These are phyloP conservation scores for Thraustotheca clavata DNA, from an alignment of 352 stramenopile genomes.

Conservation along the genomic window DNA sequence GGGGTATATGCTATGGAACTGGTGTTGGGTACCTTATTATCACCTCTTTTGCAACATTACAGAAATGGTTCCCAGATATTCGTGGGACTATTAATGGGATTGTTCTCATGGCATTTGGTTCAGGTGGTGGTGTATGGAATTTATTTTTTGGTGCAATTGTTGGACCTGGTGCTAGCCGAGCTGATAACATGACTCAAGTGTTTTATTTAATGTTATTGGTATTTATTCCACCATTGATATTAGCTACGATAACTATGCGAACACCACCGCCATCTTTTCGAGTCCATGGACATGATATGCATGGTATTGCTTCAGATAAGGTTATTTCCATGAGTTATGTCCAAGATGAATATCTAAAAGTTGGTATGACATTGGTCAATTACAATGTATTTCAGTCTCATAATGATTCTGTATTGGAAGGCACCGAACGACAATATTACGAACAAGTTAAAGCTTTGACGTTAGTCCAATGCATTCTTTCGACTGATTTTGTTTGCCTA, in stretches of 20 bases:
- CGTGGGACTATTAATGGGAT: background rate
- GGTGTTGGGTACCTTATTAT: background rate
- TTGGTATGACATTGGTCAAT: slow-evolving; percentile 20
- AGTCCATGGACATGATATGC: background rate
- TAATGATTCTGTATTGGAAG: background rate
- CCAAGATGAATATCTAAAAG: slow-evolving; percentile 16
- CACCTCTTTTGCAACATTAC: slow-evolving; percentile 6
- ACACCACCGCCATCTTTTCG: background rate
- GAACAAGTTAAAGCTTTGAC: slow-evolving; percentile 14
- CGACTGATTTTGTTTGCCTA: slow-evolving; percentile 17
- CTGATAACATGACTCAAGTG: background rate
- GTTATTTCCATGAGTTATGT: background rate
- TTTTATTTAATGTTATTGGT: background rate
- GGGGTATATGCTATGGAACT: background rate
- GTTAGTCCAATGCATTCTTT: slow-evolving; percentile 19
- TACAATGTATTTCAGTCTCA: background rate
- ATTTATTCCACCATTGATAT: background rate
- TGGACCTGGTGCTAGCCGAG: background rate
- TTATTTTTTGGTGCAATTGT: background rate
- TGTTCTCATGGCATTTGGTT: slow-evolving; percentile 14
- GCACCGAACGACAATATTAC: slow-evolving; percentile 11
- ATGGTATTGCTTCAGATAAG: background rate
- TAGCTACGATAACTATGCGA: background rate
- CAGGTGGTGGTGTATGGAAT: slow-evolving; percentile 4
- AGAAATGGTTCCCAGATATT: slow-evolving; percentile 19